Conservation (phyloP, 2,329 filamentous ascomycete species). For the Metarhizium humberi region DNA sequence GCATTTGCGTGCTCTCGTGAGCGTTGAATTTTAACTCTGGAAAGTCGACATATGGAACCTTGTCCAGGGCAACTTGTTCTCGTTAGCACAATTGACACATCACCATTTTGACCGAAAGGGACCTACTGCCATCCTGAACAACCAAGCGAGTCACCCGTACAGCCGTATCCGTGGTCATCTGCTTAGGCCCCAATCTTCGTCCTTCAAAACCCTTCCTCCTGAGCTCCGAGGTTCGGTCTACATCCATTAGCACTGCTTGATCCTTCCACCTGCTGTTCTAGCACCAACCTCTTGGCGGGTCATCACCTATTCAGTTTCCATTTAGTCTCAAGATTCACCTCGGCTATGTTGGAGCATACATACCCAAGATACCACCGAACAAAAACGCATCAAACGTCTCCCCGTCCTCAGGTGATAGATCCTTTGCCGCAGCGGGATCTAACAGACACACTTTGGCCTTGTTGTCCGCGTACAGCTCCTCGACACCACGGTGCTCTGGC, state of each 20-base stretch:
- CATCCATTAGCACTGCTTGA: neutral
- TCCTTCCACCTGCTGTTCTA: neutral
- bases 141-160: conserved; percentile 89
- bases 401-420: conserved; percentile 76
- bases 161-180: conserved; percentile 98
- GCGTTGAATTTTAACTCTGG: conserved; percentile 85
- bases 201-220: conserved; percentile 88
- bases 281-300: conserved; percentile 77
- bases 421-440: conserved; percentile 74
- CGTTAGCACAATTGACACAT: neutral
- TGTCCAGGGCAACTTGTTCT: conserved; percentile 58
- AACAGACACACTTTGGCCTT: conserved; percentile 79
- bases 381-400: conserved; percentile 81
- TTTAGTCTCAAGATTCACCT: neutral
- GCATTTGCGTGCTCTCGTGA: conserved; percentile 94
- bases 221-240: conserved; percentile 91
- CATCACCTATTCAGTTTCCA: conserved; percentile 56
- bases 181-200: conserved; percentile 77
- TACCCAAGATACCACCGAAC: conserved; percentile 93
- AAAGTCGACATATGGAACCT: conserved; percentile 76
- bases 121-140: conserved; percentile 69
- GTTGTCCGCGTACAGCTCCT: conserved; percentile 65
- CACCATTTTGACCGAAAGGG: neutral
- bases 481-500: conserved; percentile 69
- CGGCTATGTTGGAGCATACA: conserved; percentile 14